Base-by-base conservation (phyloP, 169 alveolate species). In the Plasmodium fragile region DNA sequence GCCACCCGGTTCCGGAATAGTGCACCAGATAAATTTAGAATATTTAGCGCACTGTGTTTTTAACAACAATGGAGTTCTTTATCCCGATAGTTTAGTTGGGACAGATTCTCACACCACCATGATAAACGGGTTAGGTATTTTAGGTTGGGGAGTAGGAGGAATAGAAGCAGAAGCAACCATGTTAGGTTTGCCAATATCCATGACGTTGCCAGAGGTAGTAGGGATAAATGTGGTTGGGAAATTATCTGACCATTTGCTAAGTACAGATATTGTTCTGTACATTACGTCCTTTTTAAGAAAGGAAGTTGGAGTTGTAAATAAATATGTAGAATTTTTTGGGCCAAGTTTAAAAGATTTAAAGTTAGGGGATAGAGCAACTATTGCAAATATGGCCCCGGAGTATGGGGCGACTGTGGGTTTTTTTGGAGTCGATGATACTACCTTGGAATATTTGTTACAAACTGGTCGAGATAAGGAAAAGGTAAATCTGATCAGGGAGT, bases 91-190 rank as follows among this genome's bases (percentile, higher is more conserved):
- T 81, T 96, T 98, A 25, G 99, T 98, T 8, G 99, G 99, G 8
- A 98, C 99, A 41, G 99, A 98, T 95, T 97, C 99, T 34, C 99
- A 98, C 95, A 98, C 99, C 34, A 98, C 99, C 70, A 98, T 98
- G 99, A 98, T 98, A 59, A 98, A 98, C 93, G 99, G 99, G 16
- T 97, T 98, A 73, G 99, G 99, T 39, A 98, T 98, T 45, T 94
- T 97, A 78, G 98, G 98, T 39, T 97, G 99, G 99, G 99, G 99
- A 18, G 99, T 98, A 16, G 99, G 99, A 30, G 99, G 99, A 7
- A 98, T 98, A 52, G 99, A 98, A 96, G 99, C 99, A 79, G 99
- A 98, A 95, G 99, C 99, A n/a, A 98, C 98, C 55, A 98, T 98
- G 99, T 97, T 98, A 55, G 99, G 99, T 28, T 97, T 98, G 92